phyloP scores from a whole-genome alignment of 208 protist genomes.

The Acanthamoeba castellanii region DNA sequence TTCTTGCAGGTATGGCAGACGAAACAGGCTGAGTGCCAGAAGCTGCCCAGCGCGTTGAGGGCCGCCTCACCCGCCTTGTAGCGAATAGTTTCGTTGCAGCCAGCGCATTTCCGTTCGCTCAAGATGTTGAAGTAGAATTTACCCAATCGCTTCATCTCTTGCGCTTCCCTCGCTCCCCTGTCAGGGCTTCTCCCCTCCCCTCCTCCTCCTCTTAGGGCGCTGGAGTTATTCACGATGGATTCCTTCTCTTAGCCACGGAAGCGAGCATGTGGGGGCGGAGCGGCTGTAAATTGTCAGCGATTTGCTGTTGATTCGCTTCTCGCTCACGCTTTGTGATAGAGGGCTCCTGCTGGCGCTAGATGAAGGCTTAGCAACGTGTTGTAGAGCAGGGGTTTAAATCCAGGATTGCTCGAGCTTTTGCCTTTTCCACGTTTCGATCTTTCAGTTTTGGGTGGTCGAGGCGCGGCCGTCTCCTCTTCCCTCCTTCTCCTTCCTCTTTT shows the following conservation, averaged over 20 bases:
- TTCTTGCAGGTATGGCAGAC: conserved; percentile 26
- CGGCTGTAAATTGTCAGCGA: too few species aligned
- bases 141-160: conserved; percentile 29
- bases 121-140: conserved; percentile 50
- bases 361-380: too few species aligned
- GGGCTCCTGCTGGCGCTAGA: too few species aligned
- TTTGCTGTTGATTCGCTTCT: too few species aligned
- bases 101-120: conserved; percentile 30
- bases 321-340: too few species aligned
- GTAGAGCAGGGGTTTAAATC: too few species aligned
- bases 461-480: too few species aligned
- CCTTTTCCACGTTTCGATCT: too few species aligned
- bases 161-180: neutral
- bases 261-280: neutral
- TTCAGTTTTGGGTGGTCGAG: too few species aligned
- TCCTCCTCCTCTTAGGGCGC: neutral
- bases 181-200: neutral
- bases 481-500: too few species aligned
- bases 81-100: neutral
- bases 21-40: conserved; percentile 23
- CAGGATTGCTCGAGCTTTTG: too few species aligned
- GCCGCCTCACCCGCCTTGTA: conserved; percentile 42
- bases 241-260: neutral
- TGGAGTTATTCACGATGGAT: neutral
- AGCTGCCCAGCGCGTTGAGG: conserved; percentile 50